Evolutionary conservation across 2,329 filamentous ascomycete species (phyloP).

Genomic region (Penicillium palitans): DNA sequence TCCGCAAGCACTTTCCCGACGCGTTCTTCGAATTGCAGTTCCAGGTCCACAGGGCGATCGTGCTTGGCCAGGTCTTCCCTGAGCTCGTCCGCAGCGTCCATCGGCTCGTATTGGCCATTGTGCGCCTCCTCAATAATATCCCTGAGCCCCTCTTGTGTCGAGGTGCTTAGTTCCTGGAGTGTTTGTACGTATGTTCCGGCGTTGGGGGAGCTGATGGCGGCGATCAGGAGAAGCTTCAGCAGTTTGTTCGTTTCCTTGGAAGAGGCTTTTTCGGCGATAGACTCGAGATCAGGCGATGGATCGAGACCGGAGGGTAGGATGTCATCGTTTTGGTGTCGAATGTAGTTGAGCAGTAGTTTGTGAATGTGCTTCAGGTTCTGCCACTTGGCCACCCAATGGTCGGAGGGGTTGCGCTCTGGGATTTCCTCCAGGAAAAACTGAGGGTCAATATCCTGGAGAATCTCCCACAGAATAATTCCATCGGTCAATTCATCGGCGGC

Average conservation of each 20-base stretch:
- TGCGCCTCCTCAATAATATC: conserved; percentile 50
- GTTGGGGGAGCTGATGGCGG: conserved; percentile 61
- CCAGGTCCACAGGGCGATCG: conserved; percentile 43
- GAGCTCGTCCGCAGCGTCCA: conserved; percentile 41
- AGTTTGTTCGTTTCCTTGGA: conserved; percentile 53
- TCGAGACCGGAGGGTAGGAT: conserved; percentile 44
- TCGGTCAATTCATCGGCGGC: conserved; percentile 46
- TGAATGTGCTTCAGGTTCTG: conserved; percentile 52
- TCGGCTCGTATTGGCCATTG: conserved; percentile 41
- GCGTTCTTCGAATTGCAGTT: conserved; percentile 51
- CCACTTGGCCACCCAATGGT: conserved; percentile 51
- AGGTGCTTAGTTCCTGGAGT: conserved; percentile 45
- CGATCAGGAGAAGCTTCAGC: conserved; percentile 63
- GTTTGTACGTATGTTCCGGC: conserved; percentile 55
- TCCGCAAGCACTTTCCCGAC: conserved; percentile 51
- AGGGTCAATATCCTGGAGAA: conserved; percentile 51
- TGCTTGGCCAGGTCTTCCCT: conserved; percentile 36
- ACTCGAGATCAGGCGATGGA: conserved; percentile 48
- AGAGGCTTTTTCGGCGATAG: conserved; percentile 47
- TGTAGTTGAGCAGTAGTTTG: conserved; percentile 48
- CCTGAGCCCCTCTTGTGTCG: conserved; percentile 49
- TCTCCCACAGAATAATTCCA: conserved; percentile 50
- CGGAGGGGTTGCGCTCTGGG: conserved; percentile 45
- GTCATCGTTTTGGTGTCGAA: conserved; percentile 48
- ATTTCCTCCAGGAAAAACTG: conserved; percentile 51